Evolutionary conservation across 257 asterid genomes (phyloP).

Genomic region (Solanum tarijense): DNA sequence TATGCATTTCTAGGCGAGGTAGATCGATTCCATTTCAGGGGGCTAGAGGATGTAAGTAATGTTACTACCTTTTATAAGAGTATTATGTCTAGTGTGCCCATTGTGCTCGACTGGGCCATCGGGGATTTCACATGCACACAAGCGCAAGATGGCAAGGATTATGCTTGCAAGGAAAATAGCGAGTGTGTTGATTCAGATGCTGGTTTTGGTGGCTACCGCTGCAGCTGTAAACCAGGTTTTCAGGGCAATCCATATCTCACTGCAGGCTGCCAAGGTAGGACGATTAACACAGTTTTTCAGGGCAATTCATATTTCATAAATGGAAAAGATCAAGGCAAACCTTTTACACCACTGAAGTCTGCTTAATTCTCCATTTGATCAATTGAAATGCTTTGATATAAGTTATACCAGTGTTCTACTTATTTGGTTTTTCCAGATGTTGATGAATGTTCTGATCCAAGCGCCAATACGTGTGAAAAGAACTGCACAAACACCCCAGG

Average conservation of each 20-base stretch:
- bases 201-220: neutral
- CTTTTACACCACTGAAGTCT: neutral
- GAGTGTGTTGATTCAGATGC: neutral
- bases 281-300: neutral
- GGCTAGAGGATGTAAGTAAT: neutral
- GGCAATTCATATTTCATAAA: neutral
- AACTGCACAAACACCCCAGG: slow-evolving; percentile 35
- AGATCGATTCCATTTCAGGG: neutral
- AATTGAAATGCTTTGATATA: neutral
- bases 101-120: neutral
- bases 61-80: neutral
- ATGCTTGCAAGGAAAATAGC: neutral
- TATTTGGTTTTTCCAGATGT: slow-evolving; percentile 19
- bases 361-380: neutral
- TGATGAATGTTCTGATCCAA: neutral
- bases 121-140: neutral
- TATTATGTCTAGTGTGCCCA: neutral
- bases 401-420: neutral
- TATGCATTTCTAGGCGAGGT: slow-evolving; percentile 11
- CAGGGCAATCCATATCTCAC: neutral
- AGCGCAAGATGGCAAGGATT: neutral
- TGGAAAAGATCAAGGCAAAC: neutral
- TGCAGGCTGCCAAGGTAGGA: slow-evolving; percentile 36
- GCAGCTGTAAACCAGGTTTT: neutral
- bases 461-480: slow-evolving; percentile 15